Base-by-base conservation (phyloP, 225 moss, liverwort and hornwort genomes). In the Polytrichum commune region DNA sequence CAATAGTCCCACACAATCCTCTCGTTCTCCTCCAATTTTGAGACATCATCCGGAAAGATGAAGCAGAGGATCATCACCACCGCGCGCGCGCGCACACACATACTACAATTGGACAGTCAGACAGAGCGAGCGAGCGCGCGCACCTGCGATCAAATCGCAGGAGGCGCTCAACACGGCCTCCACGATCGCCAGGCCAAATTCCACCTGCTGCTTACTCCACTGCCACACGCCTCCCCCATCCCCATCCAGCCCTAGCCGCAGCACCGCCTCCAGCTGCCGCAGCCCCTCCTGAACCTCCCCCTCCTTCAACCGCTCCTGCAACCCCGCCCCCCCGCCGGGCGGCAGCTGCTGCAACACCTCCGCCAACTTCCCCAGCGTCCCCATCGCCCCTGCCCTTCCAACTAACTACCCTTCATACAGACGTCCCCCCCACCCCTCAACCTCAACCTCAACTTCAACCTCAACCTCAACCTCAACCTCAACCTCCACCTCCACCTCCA, bases 321-420 rank as follows among this genome's bases (percentile, higher is more conserved):
- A 76, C 67, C 90, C 86, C 8, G 79, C 84, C 68, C 81, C 57
- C 85, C 91, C n/a, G 84, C 46, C 46, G 46, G 46, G 46, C 46
- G 46, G 46, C 46, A 46, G 94, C 80, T 85, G 92, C 78, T 89
- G 88, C 75, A 98, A 82, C 27, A 93, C 81, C 85, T 90, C 92
- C 85, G 86, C 95, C 83, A 95, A 80, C 90, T 90, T 95, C 83
- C 85, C 91, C 86, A 97, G 88, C 89, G 97, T 90, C 89, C 92
- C 87, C 90, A 87, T 90, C 33, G 24, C 57, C 64, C 19, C 55
- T 53, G 55, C 28, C 71, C 77, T 77, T 87, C 83, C 80, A 77
- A 72, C 84, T 74, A 76, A 73, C 70, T 85, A 74, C 63, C 75
- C 73, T 67, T 67, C 62, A 74, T 32, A 13, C 38, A 13, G 18